Evolutionary conservation across 2,329 filamentous ascomycete species (phyloP), one percentile per base, ranked within the genome.

Genomic region (Akanthomyces dipterigenus): DNA sequence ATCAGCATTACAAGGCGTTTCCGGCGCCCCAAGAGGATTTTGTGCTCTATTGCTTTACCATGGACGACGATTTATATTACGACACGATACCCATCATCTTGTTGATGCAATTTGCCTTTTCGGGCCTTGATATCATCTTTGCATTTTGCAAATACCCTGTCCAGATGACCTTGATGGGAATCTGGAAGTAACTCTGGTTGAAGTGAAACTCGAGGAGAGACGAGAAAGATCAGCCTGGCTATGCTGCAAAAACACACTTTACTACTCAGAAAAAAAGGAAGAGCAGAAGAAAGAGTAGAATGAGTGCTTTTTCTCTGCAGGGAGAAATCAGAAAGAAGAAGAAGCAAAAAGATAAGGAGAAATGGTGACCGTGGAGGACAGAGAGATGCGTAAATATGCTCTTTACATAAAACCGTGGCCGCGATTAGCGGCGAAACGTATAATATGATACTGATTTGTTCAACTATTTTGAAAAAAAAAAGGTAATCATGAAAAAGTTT

Each of bases 1-100:
- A 42, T 11, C 48, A 53, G 48, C 48, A 31, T 49, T 57, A 31
- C 28, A 18, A n/a, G 45, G 55, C 55, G 55, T 60, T 60, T 57
- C 9, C 14, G 34, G 36, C 36, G 34, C 45, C 22, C 24, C 6
- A 28, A 11, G n/a, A 20, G n/a, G 51, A 34, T 18, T 28, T 28
- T 42, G 31, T 42, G 14, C 18, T n/a, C 36, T 38, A 24, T 60
- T 60, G n/a, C 38, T 20, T 40, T 36, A 36, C 20, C 28, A 42
- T 60, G 38, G 50, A 46, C 31, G 49, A 60, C 49, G 46, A 51
- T 51, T 8, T 46, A 42, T 50, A 43, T 18, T 18, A 42, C 34
- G 22, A 38, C 40, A 20, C 48, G 57, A 60, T 53, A 60, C 48
- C 57, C 49, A 22, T 55, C 28, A 20, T 42, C 18, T 38, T 26